Percentiles rank a stretch among this genome's conserved stretches.
phyloP scores from a whole-genome alignment of 495 filamentous ascomycete genomes.

The Neurospora tetraspora region DNA sequence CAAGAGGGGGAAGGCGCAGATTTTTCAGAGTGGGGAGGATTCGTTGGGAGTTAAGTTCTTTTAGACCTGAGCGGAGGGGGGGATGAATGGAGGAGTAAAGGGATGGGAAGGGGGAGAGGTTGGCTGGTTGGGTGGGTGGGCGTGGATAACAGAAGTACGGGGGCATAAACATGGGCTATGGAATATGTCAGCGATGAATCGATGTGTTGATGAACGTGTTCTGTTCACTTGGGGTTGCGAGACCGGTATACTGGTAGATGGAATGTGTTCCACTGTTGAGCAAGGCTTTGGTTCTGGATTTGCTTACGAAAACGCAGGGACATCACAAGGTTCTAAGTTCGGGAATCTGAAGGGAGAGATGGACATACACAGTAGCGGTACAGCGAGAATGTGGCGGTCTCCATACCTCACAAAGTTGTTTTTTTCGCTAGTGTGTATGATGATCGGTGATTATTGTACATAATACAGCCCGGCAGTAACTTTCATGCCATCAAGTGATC shows the following conservation, averaged over 20 bases:
- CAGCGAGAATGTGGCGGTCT: background rate
- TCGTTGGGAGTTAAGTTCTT: slow-evolving; percentile 94
- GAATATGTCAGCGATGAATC: background rate
- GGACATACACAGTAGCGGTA: background rate
- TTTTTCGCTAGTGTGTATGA: background rate
- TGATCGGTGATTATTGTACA: background rate
- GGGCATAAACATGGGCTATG: background rate
- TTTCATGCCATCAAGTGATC: background rate
- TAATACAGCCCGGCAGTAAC: background rate
- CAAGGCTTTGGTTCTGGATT: background rate
- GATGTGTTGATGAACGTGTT: background rate
- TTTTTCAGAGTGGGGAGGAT: slow-evolving; percentile 64
- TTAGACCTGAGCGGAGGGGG: slow-evolving; percentile 21
- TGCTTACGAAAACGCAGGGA: background rate
- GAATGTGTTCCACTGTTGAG: background rate
- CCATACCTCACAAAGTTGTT: background rate
- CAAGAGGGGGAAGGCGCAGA: slow-evolving; percentile 82
- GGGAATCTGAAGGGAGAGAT: background rate
- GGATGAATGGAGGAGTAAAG: background rate
- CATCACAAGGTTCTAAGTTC: background rate
- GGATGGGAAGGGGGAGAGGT: background rate
- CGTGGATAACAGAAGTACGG: background rate
- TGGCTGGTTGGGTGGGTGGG: background rate
- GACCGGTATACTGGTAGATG: background rate
- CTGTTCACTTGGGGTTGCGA: background rate